Evolutionary conservation across 768 basidiomycete species (phyloP), one percentile per base, ranked within the genome.

Genomic region (Suillus occidentalis): DNA sequence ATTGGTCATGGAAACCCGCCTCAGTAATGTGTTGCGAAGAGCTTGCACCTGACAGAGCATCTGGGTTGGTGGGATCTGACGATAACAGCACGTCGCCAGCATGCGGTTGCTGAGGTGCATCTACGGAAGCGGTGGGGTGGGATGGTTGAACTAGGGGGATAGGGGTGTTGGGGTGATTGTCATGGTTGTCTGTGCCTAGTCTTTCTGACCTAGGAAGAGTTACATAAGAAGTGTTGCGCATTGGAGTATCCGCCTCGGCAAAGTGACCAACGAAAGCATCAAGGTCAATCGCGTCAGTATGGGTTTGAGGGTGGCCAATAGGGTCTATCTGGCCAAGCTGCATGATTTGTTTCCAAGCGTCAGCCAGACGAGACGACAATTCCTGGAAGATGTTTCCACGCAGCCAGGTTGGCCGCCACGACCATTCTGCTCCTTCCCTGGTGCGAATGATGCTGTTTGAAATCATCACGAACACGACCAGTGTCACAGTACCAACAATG

Each of bases 401-500:
- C 18, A 3, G 50, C 20, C 4, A 31, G 31, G 2, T 67, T 65
- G 50, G 39, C 40, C 25, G 6, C 75, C 74, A 76, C 72, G 72
- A 76, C 12, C 63, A 56, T 2, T 53, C 13, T 6, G 28, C 37
- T 5, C 60, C 45, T n/a, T 72, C 71, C 47, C 68, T 65, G 47
- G 70, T 63, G 18, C 59, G 70, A 72, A 78, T 78, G 42, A 85
- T 78, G 63, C 82, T 81, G 81, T 83, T 86, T 4, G 73, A 49
- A 42, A 84, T 77, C 50, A 84, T 73, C 9, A 75, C 47, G 4
- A 69, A 67, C 12, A 78, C 69, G 0, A 71, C 55, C 10, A 69
- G 34, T 71, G 76, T 79, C 10, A 75, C 65, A 3, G 62, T 62
- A 8, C 77, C 81, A 1, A 79, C 74, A 3, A 78, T 55, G 9